Conservation (phyloP, 208 protist genomes). For the Porcisia deanei region DNA sequence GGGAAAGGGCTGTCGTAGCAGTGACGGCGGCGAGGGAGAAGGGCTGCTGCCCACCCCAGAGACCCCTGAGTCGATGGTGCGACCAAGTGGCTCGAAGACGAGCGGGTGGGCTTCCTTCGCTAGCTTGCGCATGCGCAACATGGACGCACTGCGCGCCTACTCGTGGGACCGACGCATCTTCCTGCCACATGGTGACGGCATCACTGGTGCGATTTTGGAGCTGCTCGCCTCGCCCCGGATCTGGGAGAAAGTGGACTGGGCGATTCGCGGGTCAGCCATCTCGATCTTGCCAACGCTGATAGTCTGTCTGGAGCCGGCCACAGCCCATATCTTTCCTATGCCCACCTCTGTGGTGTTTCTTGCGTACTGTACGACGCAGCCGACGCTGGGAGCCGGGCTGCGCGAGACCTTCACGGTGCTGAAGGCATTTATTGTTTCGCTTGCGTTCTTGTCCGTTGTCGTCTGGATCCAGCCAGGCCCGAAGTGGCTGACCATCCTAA, state of each 20-base stretch:
- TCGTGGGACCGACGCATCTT: conserved; percentile 80
- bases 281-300: conserved; percentile 81
- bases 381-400: conserved; percentile 81
- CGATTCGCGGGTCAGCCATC: conserved; percentile 70
- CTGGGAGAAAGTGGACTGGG: conserved; percentile 87
- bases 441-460: conserved; percentile 61
- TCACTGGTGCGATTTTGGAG: conserved; percentile 44
- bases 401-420: conserved; percentile 67
- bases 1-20: neutral
- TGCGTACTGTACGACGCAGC: conserved; percentile 86
- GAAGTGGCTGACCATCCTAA: conserved; percentile 63
- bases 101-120: conserved; percentile 4
- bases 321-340: conserved; percentile 67
- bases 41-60: neutral
- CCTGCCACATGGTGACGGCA: conserved; percentile 52
- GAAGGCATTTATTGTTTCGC: conserved; percentile 72
- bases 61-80: neutral
- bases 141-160: conserved; percentile 74
- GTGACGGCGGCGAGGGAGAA: conserved; percentile 1
- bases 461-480: conserved; percentile 58
- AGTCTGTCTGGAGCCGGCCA: conserved; percentile 68
- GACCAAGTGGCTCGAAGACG: neutral
- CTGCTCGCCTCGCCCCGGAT: conserved; percentile 78
- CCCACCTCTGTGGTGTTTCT: conserved; percentile 69
- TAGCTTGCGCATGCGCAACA: conserved; percentile 54